Evolutionary conservation across 257 asterid species (phyloP).

Genomic region (Misopates orontium): DNA sequence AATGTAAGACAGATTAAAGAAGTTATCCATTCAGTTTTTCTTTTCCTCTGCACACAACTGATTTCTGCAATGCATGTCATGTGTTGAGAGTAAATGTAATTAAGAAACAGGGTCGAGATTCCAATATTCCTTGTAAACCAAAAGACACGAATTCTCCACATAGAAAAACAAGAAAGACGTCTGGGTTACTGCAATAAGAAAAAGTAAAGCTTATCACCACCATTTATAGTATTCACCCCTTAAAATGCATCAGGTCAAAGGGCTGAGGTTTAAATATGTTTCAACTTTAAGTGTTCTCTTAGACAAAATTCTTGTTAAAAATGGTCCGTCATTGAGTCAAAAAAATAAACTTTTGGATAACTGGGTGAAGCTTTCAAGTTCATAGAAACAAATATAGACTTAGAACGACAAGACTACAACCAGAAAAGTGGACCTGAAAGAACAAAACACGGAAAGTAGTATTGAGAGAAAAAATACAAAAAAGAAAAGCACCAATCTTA

Average conservation of each 20-base stretch:
- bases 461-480: background rate
- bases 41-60: conserved; percentile 21
- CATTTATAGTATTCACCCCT: background rate
- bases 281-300: background rate
- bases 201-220: background rate
- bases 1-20: conserved; percentile 26
- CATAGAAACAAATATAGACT: background rate
- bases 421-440: background rate
- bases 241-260: conserved; percentile 13
- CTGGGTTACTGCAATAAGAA: conserved; percentile 1
- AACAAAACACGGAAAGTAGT: background rate
- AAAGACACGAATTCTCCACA: background rate
- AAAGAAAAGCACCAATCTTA: background rate
- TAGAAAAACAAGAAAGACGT: background rate
- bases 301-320: background rate
- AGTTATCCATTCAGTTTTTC: conserved; percentile 5
- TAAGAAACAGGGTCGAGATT: conserved; percentile 10
- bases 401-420: background rate
- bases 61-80: conserved; percentile 18
- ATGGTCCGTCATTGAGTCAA: background rate
- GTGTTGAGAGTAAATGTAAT: conserved; percentile 3
- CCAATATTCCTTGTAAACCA: background rate
- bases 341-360: background rate
- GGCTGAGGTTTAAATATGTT: conserved; percentile 4
- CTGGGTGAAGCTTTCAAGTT: background rate